Evolutionary conservation across 2,329 filamentous ascomycete species (phyloP).

Genomic region (Ceratocystiopsis brevicomis): DNA sequence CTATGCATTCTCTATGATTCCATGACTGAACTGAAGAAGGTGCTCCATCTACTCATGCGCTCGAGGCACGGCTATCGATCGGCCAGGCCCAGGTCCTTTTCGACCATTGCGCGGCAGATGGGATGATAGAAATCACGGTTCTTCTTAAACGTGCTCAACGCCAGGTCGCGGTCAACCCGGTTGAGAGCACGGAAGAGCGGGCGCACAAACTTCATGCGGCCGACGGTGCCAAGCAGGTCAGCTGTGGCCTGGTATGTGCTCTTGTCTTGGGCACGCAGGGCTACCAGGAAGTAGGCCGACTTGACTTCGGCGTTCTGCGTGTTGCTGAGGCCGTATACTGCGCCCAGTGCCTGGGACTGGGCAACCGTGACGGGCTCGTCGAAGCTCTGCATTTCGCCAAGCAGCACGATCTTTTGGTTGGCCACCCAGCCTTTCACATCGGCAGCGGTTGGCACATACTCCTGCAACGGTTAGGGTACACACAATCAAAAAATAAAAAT

Average conservation of each 20-base stretch:
- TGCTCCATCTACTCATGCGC: too few relatives aligned
- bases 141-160: slow-evolving; percentile 66
- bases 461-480: slow-evolving; percentile 14
- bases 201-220: slow-evolving; percentile 92
- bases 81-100: slow-evolving; percentile 51
- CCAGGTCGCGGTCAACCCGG: slow-evolving; percentile 53
- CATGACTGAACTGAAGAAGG: too few relatives aligned
- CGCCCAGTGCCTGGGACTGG: slow-evolving; percentile 53
- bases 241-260: slow-evolving; percentile 52
- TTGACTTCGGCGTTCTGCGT: slow-evolving; percentile 77
- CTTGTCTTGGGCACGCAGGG: slow-evolving; percentile 53
- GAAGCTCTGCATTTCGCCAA: slow-evolving; percentile 59
- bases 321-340: slow-evolving; percentile 51
- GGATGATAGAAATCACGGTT: slow-evolving; percentile 90
- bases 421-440: slow-evolving; percentile 62
- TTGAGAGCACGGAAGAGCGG: slow-evolving; percentile 64
- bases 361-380: slow-evolving; percentile 41
- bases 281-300: slow-evolving; percentile 60
- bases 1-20: too few relatives aligned
- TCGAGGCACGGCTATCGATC: too few relatives aligned
- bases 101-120: slow-evolving; percentile 70
- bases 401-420: slow-evolving; percentile 82
- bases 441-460: slow-evolving; percentile 42
- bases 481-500: slow-evolving; percentile 2
- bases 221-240: slow-evolving; percentile 60